Evolutionary conservation across 352 stramenopile species (phyloP).

Genomic region (Phytophthora nicotianae): DNA sequence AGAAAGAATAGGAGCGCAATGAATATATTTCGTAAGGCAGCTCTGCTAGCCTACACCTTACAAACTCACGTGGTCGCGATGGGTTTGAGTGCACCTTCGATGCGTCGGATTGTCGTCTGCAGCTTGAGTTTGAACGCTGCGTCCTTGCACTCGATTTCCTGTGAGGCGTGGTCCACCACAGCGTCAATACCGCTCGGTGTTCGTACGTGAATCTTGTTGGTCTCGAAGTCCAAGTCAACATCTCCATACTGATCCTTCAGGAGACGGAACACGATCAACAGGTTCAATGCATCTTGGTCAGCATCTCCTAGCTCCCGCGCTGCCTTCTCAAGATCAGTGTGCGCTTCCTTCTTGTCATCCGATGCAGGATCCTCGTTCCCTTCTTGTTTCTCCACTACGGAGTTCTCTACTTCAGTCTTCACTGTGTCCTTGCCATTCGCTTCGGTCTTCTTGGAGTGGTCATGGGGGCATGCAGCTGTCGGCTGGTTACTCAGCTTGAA

Average conservation of each 20-base stretch:
- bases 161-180: slow-evolving; percentile 64
- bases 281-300: slow-evolving; percentile 84
- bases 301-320: slow-evolving; percentile 64
- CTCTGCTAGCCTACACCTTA: slow-evolving; percentile 13
- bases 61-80: slow-evolving; percentile 55
- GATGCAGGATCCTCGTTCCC: slow-evolving; percentile 12
- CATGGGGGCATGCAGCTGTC: slow-evolving; percentile 75
- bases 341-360: slow-evolving; percentile 28
- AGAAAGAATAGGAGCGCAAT: slow-evolving; percentile 22
- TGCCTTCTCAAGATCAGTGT: slow-evolving; percentile 53
- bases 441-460: slow-evolving; percentile 71
- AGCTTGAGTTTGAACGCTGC: slow-evolving; percentile 76
- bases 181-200: slow-evolving; percentile 76
- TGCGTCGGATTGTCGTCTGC: slow-evolving; percentile 63
- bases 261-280: slow-evolving; percentile 83
- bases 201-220: slow-evolving; percentile 87
- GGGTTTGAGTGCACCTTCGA: slow-evolving; percentile 69
- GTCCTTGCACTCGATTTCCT: slow-evolving; percentile 74
- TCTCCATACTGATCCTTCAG: slow-evolving; percentile 89
- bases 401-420: slow-evolving; percentile 30
- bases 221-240: slow-evolving; percentile 87
- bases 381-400: slow-evolving; percentile 24
- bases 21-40: slow-evolving; percentile 38
- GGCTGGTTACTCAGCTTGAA: slow-evolving; percentile 84
- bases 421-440: slow-evolving; percentile 10